These are phyloP conservation scores for Albizia julibrissin DNA, from an alignment of 306 rosid species.

Conservation along the genomic window DNA sequence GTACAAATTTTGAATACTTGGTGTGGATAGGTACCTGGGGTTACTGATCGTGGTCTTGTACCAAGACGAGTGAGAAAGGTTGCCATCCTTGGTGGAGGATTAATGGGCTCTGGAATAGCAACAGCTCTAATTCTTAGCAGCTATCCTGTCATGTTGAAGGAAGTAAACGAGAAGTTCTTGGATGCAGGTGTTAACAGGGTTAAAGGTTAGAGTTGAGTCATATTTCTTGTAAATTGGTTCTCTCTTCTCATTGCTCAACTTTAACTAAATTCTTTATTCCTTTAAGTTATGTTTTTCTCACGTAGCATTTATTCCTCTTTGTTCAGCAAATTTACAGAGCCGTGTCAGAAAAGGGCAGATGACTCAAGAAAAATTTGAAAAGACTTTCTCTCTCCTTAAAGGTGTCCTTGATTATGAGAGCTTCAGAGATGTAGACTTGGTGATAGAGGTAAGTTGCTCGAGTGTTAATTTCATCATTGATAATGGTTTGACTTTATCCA, in stretches of 20 bases:
- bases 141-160: slow-evolving; percentile 85
- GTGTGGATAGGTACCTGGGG: slow-evolving; percentile 77
- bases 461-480: neutral
- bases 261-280: slow-evolving; percentile 12
- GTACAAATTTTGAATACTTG: slow-evolving; percentile 24
- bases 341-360: slow-evolving; percentile 80
- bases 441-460: slow-evolving; percentile 72
- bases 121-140: slow-evolving; percentile 78
- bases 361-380: slow-evolving; percentile 76
- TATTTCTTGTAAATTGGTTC: slow-evolving; percentile 26
- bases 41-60: slow-evolving; percentile 79
- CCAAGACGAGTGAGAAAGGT: slow-evolving; percentile 81
- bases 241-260: slow-evolving; percentile 6
- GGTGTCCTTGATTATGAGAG: slow-evolving; percentile 77
- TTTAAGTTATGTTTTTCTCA: slow-evolving; percentile 16
- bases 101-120: slow-evolving; percentile 99
- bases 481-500: slow-evolving; percentile 23
- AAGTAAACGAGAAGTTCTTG: slow-evolving; percentile 84
- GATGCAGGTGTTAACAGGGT: slow-evolving; percentile 85
- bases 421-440: slow-evolving; percentile 91
- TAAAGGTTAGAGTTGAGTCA: slow-evolving; percentile 58
- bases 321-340: slow-evolving; percentile 89
- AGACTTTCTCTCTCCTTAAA: slow-evolving; percentile 66
- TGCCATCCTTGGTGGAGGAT: slow-evolving; percentile 94
- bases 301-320: slow-evolving; percentile 20